A percentile compares a stretch with the other conserved stretches of the same genome.
phyloP scores from a whole-genome alignment of 2,329 filamentous ascomycete species.

The Monosporascus sp. region DNA sequence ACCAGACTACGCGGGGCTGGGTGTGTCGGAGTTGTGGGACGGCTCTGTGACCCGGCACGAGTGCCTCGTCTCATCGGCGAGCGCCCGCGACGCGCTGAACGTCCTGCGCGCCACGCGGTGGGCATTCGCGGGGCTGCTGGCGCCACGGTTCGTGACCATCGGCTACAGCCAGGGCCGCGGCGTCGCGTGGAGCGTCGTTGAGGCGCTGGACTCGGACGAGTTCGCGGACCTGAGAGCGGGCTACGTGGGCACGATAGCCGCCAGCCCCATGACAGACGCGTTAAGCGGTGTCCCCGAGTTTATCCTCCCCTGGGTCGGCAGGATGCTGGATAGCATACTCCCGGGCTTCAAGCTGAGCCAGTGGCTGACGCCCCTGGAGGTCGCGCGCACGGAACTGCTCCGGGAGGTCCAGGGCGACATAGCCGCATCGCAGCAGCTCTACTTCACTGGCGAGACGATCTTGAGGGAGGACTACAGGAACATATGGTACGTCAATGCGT shows the following conservation, averaged over 20 bases:
- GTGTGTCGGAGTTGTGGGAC: constrained; percentile 28
- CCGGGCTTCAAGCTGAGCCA: constrained; percentile 19
- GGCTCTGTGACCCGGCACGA: constrained; percentile 34
- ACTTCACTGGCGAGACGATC: constrained; percentile 5
- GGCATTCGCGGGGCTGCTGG: constrained; percentile 33
- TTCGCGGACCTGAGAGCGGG: constrained; percentile 25
- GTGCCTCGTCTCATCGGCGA: constrained; percentile 31
- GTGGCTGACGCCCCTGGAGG: constrained; percentile 23
- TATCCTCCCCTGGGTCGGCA: constrained; percentile 15
- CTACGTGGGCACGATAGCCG: constrained; percentile 32
- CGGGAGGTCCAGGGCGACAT: constrained; percentile 15
- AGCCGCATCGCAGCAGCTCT: constrained; percentile 10
- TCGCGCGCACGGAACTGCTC: constrained; percentile 14
- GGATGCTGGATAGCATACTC: constrained; percentile 18
- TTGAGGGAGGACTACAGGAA: constrained; percentile 13
- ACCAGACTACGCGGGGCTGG: constrained; percentile 41
- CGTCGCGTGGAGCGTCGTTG: constrained; percentile 35
- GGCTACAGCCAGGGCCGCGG: constrained; percentile 44
- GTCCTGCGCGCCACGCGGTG: constrained; percentile 35
- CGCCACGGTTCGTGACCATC: constrained; percentile 35
- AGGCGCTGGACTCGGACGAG: constrained; percentile 23
- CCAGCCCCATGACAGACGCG: constrained; percentile 22
- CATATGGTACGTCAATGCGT: constrained; percentile 16
- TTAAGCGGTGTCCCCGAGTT: constrained; percentile 6
- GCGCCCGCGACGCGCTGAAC: constrained; percentile 39